Conservation (phyloP, 1,284 basidiomycete species). For the Omphalotus olearius region DNA sequence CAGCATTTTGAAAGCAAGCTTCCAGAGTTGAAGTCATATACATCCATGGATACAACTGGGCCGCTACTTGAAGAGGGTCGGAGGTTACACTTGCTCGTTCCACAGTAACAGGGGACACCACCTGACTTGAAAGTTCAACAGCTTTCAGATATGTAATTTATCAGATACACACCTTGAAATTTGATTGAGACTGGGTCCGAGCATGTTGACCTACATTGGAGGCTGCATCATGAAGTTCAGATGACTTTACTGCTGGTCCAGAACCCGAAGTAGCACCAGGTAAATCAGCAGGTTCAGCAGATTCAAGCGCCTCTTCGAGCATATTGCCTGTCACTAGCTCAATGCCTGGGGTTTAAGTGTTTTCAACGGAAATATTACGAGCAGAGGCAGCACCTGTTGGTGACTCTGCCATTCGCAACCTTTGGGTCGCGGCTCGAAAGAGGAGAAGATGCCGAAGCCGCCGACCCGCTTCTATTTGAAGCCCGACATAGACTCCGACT, state of each 20-base stretch:
- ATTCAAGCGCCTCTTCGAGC: too few relatives aligned
- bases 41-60: constrained; percentile 44
- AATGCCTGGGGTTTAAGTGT: neutral
- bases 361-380: constrained; percentile 4
- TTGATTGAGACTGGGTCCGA: too few relatives aligned
- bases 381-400: neutral
- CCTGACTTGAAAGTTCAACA: too few relatives aligned
- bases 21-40: constrained; percentile 47
- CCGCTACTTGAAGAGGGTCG: constrained; percentile 38
- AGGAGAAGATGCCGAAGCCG: neutral
- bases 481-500: too few relatives aligned
- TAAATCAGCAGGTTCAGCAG: too few relatives aligned
- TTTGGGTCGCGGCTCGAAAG: neutral
- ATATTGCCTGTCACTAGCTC: neutral
- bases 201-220: neutral
- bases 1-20: constrained; percentile 37
- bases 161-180: too few relatives aligned
- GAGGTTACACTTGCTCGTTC: constrained; percentile 15
- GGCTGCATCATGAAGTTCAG: neutral
- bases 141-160: too few relatives aligned
- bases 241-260: too few relatives aligned
- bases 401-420: neutral
- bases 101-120: neutral
- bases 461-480: neutral
- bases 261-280: too few relatives aligned